Conservation (phyloP, 2,329 filamentous ascomycete genomes). For the Fusarium nanum region DNA sequence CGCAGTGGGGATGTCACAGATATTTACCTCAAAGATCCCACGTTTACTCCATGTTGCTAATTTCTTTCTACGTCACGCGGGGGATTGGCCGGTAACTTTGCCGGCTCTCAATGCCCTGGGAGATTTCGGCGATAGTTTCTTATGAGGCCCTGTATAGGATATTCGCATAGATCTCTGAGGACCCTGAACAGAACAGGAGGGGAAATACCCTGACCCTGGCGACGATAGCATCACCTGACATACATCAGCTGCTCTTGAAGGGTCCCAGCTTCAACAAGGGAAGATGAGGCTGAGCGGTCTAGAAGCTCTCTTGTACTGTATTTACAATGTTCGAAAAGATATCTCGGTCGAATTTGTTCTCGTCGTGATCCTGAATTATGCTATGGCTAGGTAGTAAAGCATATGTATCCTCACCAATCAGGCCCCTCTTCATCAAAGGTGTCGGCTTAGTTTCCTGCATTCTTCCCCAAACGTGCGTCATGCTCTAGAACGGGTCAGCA, state of each 20-base stretch:
- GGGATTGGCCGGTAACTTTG: conserved; percentile 19
- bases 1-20: conserved; percentile 33
- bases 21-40: conserved; percentile 22
- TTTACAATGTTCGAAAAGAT: background rate
- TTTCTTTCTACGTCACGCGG: conserved; percentile 43
- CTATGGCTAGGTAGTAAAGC: background rate
- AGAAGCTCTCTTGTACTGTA: background rate
- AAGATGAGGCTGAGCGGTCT: conserved; percentile 1
- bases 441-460: background rate
- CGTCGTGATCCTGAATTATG: background rate
- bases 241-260: background rate
- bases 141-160: conserved; percentile 18
- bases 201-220: conserved; percentile 5
- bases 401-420: conserved; percentile 10
- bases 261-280: background rate
- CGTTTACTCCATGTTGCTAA: conserved; percentile 36
- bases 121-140: conserved; percentile 28
- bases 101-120: conserved; percentile 1
- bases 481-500: conserved; percentile 1
- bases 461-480: conserved; percentile 17
- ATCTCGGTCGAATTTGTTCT: background rate
- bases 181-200: background rate
- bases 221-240: conserved; percentile 1
- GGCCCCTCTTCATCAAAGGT: background rate
- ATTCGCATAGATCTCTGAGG: background rate